Base-by-base conservation (phyloP, 768 basidiomycete genomes). In the Lactarius indigo region DNA sequence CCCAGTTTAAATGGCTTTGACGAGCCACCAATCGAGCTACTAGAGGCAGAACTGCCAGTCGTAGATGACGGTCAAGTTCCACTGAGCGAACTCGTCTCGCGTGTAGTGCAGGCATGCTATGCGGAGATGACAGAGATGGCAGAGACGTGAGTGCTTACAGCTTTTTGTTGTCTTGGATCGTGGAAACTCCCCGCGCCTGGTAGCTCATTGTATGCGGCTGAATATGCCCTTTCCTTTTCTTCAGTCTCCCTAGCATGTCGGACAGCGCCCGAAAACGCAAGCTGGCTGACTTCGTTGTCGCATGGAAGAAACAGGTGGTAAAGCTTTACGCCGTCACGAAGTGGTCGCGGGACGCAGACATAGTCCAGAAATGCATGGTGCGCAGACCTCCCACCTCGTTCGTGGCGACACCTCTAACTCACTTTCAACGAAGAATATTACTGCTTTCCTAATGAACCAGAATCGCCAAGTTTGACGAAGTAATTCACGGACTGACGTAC, bases 261-360 rank as follows among this genome's bases (percentile, higher is more conserved):
- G 91, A 94, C 72, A 78, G 78, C 26, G 89, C 87, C 59, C 84
- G 93, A 60, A 95, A 95, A 73, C 86, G 91, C 41, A 86, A 84
- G 20, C 78, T 96, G 37, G 91, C 91, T 2, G 92, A 95, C 70
- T 96, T 91, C 85, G 92, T 94, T 0, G 89, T 94, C n/a, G 87
- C 89, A 75, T 91, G 85, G 6, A 91, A 96, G 77, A 90, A 94
- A 72, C 94, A 96, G 72, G 85, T 94, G 39, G 89, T 94, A 35
- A 95, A 95, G 75, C 77, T 96, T 17, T 92, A 93, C 72, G 94
- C 93, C 13, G 84, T 94, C 33, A 83, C 85, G 9, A 91, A 94
- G 72, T 97, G 94, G 94, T 84, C 91, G 42, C 82, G 90, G 67
- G 93, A 95, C 75, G 89, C 91, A 50, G 85, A 85, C 65, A 88